Evolutionary conservation across 352 stramenopile genomes (phyloP).

Genomic region (Phytophthora hybrid): DNA sequence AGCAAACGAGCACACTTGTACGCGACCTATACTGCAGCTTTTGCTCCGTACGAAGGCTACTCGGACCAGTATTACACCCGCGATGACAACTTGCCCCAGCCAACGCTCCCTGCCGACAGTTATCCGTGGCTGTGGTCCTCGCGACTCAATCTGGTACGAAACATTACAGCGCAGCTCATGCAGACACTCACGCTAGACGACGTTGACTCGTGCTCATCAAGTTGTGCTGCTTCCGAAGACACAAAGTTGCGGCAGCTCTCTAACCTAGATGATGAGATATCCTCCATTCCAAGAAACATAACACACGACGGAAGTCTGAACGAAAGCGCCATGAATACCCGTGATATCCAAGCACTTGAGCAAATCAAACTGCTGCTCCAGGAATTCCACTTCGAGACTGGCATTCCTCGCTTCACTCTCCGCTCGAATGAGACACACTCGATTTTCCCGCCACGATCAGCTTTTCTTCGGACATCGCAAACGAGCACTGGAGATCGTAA

Average conservation of each 20-base stretch:
- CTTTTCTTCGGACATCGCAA: slow-evolving; percentile 29
- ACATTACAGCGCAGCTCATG: slow-evolving; percentile 40
- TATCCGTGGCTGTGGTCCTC: slow-evolving; percentile 62
- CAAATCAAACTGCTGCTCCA: slow-evolving; percentile 43
- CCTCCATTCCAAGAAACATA: background rate
- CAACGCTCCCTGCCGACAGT: slow-evolving; percentile 48
- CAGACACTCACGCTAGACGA: slow-evolving; percentile 17
- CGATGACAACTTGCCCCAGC: slow-evolving; percentile 41
- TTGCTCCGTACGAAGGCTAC: slow-evolving; percentile 60
- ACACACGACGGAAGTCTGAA: background rate
- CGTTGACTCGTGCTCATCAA: slow-evolving; percentile 10
- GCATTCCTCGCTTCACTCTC: slow-evolving; percentile 52
- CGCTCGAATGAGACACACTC: slow-evolving; percentile 37
- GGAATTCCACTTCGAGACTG: slow-evolving; percentile 67
- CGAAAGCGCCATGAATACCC: slow-evolving; percentile 10
- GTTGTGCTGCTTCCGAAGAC: slow-evolving; percentile 4
- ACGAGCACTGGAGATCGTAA: background rate
- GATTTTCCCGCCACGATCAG: slow-evolving; percentile 43
- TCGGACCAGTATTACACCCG: slow-evolving; percentile 52
- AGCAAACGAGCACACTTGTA: slow-evolving; percentile 32
- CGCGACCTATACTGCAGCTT: slow-evolving; percentile 36
- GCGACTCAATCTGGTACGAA: slow-evolving; percentile 36
- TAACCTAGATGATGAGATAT: background rate
- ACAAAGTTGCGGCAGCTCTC: background rate
- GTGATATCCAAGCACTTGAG: slow-evolving; percentile 39